Percentiles rank a stretch among this genome's conserved stretches.
These are phyloP conservation scores for Alternaria sp. DNA, from an alignment of 2,329 filamentous ascomycete species.

Conservation along the genomic window DNA sequence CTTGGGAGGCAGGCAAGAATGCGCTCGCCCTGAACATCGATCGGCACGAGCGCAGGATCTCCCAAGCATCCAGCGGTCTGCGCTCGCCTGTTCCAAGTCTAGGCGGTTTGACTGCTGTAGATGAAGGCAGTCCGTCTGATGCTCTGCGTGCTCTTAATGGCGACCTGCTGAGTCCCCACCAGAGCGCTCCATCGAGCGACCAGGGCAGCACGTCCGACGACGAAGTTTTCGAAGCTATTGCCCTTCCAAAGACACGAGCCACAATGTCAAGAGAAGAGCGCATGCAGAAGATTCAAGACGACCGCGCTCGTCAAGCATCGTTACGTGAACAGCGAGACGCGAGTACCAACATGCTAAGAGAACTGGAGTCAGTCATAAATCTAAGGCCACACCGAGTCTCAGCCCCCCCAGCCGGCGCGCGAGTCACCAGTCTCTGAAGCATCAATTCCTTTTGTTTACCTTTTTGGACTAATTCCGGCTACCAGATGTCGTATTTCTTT, in stretches of 20 bases:
- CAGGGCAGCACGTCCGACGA: slow-evolving; percentile 68
- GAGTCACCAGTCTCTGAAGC: slow-evolving; percentile 47
- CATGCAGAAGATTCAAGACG: slow-evolving; percentile 86
- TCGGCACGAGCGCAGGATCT: slow-evolving; percentile 72
- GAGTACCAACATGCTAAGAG: slow-evolving; percentile 87
- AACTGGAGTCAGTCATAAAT: slow-evolving; percentile 86
- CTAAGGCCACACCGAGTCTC: slow-evolving; percentile 40
- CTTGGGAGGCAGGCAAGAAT: slow-evolving; percentile 73
- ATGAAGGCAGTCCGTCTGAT: slow-evolving; percentile 66
- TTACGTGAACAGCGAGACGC: slow-evolving; percentile 79
- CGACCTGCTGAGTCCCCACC: slow-evolving; percentile 63
- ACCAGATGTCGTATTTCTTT: slow-evolving; percentile 17
- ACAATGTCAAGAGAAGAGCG: slow-evolving; percentile 85
- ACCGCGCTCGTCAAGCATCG: slow-evolving; percentile 77
- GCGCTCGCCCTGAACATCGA: slow-evolving; percentile 83
- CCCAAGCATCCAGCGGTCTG: slow-evolving; percentile 59
- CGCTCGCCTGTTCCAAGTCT: slow-evolving; percentile 64
- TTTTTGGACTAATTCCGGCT: slow-evolving; percentile 25
- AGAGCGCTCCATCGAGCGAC: slow-evolving; percentile 51
- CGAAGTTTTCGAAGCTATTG: slow-evolving; percentile 92
- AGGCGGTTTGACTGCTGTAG: slow-evolving; percentile 68
- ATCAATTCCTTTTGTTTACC: slow-evolving; percentile 15
- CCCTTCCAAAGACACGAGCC: slow-evolving; percentile 72
- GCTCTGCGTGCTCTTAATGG: slow-evolving; percentile 83
- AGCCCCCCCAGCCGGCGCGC: slow-evolving; percentile 28